A percentile compares a stretch with the other conserved stretches of the same genome.
Evolutionary conservation across 805 yeast genomes (phyloP).

Genomic region (Citeromyces matritensis): DNA sequence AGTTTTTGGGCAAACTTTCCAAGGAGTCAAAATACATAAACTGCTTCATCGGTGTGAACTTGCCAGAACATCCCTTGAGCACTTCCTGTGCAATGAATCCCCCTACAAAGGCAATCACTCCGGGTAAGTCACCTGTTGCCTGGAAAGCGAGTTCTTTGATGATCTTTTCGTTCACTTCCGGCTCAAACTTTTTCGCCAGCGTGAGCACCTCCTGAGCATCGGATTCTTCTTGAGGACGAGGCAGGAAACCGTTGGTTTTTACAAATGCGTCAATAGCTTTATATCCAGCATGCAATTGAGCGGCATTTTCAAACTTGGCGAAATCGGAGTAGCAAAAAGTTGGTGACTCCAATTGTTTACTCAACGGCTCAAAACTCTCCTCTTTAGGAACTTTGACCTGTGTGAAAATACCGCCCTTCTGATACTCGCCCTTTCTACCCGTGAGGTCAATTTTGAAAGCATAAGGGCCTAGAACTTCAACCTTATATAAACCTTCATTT

Average conservation of each 20-base stretch:
- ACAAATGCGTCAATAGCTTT: constrained; percentile 74
- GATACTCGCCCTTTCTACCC: constrained; percentile 43
- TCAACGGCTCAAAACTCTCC: constrained; percentile 46
- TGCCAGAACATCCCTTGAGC: constrained; percentile 87
- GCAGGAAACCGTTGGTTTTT: constrained; percentile 49
- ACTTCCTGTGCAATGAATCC: constrained; percentile 96
- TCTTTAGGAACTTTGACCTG: constrained; percentile 78
- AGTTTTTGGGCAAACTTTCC: constrained; percentile 70
- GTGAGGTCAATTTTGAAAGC: constrained; percentile 65
- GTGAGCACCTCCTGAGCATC: constrained; percentile 59
- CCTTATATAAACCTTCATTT: constrained; percentile 64
- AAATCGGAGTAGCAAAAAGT: constrained; percentile 74
- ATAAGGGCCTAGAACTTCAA: constrained; percentile 87
- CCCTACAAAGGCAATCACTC: constrained; percentile 79
- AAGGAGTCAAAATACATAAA: constrained; percentile 87
- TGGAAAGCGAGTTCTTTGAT: constrained; percentile 67
- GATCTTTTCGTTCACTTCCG: constrained; percentile 44
- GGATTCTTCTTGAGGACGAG: constrained; percentile 59
- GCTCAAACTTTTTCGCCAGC: constrained; percentile 42
- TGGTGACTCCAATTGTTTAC: constrained; percentile 57
- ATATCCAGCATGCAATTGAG: constrained; percentile 83
- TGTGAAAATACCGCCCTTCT: constrained; percentile 79
- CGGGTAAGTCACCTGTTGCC: constrained; percentile 86
- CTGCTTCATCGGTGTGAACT: constrained; percentile 88
- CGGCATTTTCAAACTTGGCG: constrained; percentile 88